These are phyloP conservation scores for Pittosporum tobira DNA, from an alignment of 129 eudicot genomes.

Conservation along the genomic window DNA sequence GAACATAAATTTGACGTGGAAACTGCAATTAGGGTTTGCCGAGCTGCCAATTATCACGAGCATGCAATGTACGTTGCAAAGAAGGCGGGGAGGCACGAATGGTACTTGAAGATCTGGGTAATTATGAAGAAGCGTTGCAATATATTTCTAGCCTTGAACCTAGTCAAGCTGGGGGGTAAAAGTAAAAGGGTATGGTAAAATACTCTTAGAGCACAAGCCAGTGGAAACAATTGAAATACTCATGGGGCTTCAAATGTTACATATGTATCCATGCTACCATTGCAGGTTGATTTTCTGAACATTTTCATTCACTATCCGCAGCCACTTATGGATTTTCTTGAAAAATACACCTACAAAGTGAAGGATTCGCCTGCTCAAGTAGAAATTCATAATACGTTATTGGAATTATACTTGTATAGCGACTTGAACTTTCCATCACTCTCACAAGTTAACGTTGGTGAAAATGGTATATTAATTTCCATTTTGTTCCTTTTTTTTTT, in stretches of 20 bases:
- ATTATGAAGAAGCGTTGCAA: slow-evolving; percentile 82
- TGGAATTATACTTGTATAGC: slow-evolving; percentile 76
- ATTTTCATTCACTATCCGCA: slow-evolving; percentile 83
- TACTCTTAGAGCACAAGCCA: slow-evolving; percentile 88
- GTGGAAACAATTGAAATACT: slow-evolving; percentile 72
- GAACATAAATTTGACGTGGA: slow-evolving; percentile 91
- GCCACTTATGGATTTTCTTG: slow-evolving; percentile 89
- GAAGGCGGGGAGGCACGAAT: slow-evolving; percentile 84
- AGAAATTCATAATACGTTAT: slow-evolving; percentile 88
- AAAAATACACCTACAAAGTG: slow-evolving; percentile 68
- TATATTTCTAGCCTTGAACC: slow-evolving; percentile 84
- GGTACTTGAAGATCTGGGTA: slow-evolving; percentile 86
- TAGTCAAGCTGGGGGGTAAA: slow-evolving; percentile 97
- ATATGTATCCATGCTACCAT: slow-evolving; percentile 69
- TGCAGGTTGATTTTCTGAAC: slow-evolving; percentile 93
- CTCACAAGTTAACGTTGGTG: slow-evolving; percentile 35
- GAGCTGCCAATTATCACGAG: slow-evolving; percentile 97
- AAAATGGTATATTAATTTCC: slow-evolving; percentile 20
- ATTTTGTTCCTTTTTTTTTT: background rate
- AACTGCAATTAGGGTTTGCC: slow-evolving; percentile 91
- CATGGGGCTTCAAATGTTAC: slow-evolving; percentile 36
- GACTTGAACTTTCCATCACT: slow-evolving; percentile 69
- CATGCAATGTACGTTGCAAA: slow-evolving; percentile 99
- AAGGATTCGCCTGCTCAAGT: slow-evolving; percentile 95
- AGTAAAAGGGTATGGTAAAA: slow-evolving; percentile 84